Evolutionary conservation across 106 monocot species (phyloP).

Genomic region (Amphibolis antarctica): DNA sequence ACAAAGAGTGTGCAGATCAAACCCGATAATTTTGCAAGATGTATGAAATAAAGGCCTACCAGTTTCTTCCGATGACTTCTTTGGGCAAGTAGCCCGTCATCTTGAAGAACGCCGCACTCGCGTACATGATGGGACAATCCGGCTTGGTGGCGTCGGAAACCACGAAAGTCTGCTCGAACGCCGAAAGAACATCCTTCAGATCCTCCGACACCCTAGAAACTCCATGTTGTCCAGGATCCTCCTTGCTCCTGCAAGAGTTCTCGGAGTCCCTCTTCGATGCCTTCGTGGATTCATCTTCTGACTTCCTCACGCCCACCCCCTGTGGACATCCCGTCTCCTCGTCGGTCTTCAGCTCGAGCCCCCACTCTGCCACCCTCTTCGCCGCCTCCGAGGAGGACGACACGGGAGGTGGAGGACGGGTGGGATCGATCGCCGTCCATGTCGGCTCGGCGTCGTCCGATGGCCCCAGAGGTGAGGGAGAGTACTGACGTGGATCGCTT

Average conservation of each 20-base stretch:
- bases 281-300: conserved; percentile 25
- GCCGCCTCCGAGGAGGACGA: conserved; percentile 30
- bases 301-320: conserved; percentile 53
- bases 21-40: no score
- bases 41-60: conserved; percentile 24
- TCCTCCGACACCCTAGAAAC: conserved; percentile 81
- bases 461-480: conserved; percentile 11
- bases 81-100: conserved; percentile 87
- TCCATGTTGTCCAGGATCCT: conserved; percentile 36
- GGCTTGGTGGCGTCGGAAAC: conserved; percentile 80
- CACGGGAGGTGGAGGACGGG: neutral
- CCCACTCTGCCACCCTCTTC: conserved; percentile 89
- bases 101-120: conserved; percentile 90
- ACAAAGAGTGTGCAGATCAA: no score
- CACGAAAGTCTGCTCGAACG: conserved; percentile 96
- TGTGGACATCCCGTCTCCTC: conserved; percentile 72
- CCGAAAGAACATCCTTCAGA: conserved; percentile 75
- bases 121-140: conserved; percentile 77
- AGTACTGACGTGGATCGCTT: neutral
- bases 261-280: conserved; percentile 27
- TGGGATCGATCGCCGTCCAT: conserved; percentile 45
- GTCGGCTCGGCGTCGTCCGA: conserved; percentile 18
- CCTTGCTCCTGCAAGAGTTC: conserved; percentile 40
- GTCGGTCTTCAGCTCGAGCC: conserved; percentile 74
- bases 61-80: conserved; percentile 86